Percentiles rank a stretch among this genome's conserved stretches.
phyloP scores from a whole-genome alignment of 805 yeast species.

The Kodamaea kaohsiungensis region DNA sequence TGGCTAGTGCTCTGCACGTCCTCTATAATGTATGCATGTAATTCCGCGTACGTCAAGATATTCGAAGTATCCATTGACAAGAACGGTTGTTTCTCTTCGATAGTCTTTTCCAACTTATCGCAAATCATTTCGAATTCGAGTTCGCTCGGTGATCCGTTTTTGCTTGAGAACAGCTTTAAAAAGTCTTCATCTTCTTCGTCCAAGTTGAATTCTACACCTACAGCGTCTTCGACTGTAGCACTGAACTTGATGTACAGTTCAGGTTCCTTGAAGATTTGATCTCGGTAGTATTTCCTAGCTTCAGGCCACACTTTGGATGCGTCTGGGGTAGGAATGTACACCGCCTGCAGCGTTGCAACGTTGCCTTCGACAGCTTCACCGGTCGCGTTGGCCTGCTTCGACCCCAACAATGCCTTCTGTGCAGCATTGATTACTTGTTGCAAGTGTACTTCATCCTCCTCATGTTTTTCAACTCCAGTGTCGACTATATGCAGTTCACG shows the following conservation, averaged over 20 bases:
- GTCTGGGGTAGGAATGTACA: conserved; percentile 95
- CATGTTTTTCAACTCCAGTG: conserved; percentile 97
- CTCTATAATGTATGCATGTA: conserved; percentile 50
- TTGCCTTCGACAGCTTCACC: conserved; percentile 6
- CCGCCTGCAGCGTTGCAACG: conserved; percentile 20
- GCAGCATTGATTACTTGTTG: conserved; percentile 88
- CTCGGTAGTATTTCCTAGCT: conserved; percentile 68
- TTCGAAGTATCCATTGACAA: conserved; percentile 81
- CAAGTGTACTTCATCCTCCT: conserved; percentile 94
- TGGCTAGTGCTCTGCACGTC: conserved; percentile 29
- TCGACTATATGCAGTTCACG: conserved; percentile 88
- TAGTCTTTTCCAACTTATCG: conserved; percentile 69
- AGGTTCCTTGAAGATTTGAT: conserved; percentile 64
- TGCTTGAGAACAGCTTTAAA: conserved; percentile 40
- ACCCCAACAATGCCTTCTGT: conserved; percentile 55
- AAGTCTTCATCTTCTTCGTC: conserved; percentile 86
- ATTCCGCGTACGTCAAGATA: conserved; percentile 67
- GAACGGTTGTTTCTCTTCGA: conserved; percentile 85
- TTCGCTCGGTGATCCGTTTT: conserved; percentile 38
- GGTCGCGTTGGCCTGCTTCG: conserved; percentile 33
- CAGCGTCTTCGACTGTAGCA: conserved; percentile 94
- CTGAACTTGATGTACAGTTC: conserved; percentile 82
- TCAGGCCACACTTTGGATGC: conserved; percentile 84
- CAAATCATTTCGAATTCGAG: conserved; percentile 83
- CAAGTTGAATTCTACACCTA: conserved; percentile 83